These are phyloP conservation scores for Zymoseptoria crescenta DNA, from an alignment of 2,329 filamentous ascomycete genomes.

Conservation along the genomic window DNA sequence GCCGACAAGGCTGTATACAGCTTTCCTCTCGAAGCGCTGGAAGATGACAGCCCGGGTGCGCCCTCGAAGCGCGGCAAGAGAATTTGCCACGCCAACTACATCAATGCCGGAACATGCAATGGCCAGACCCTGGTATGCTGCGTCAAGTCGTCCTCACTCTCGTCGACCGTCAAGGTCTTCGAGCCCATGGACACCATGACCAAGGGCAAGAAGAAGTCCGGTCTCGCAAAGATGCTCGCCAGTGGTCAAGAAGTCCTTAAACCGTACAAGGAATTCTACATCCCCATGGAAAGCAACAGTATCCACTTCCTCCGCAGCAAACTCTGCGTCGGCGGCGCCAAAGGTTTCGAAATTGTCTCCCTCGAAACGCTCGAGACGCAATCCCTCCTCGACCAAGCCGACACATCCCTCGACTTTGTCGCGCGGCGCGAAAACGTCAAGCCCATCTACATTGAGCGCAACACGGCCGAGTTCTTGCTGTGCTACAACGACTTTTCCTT, in stretches of 20 bases:
- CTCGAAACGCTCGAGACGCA: constrained; percentile 97
- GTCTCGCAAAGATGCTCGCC: constrained; percentile 91
- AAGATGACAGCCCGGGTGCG: constrained; percentile 66
- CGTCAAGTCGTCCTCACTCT: constrained; percentile 87
- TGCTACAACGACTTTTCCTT: constrained; percentile 99
- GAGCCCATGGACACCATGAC: constrained; percentile 90
- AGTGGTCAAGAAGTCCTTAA: constrained; percentile 89
- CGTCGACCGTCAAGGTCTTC: constrained; percentile 97
- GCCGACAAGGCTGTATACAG: constrained; percentile 90
- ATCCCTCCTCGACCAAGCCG: constrained; percentile 90
- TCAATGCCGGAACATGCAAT: constrained; percentile 92
- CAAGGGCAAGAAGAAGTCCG: constrained; percentile 81
- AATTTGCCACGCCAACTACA: constrained; percentile 97
- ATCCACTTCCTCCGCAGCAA: constrained; percentile 97
- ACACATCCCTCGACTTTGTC: constrained; percentile 96
- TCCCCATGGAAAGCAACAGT: constrained; percentile 94
- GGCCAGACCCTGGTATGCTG: constrained; percentile 92
- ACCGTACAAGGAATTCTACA: constrained; percentile 98
- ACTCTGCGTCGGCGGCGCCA: constrained; percentile 88
- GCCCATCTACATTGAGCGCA: constrained; percentile 92
- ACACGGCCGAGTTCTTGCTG: constrained; percentile 93
- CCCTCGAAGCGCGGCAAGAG: constrained; percentile 83
- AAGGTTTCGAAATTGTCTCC: constrained; percentile 94
- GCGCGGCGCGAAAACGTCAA: constrained; percentile 78
- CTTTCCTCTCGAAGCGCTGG: constrained; percentile 78